Conservation (phyloP, 2,329 filamentous ascomycete genomes). For the Aureobasidium sp. region DNA sequence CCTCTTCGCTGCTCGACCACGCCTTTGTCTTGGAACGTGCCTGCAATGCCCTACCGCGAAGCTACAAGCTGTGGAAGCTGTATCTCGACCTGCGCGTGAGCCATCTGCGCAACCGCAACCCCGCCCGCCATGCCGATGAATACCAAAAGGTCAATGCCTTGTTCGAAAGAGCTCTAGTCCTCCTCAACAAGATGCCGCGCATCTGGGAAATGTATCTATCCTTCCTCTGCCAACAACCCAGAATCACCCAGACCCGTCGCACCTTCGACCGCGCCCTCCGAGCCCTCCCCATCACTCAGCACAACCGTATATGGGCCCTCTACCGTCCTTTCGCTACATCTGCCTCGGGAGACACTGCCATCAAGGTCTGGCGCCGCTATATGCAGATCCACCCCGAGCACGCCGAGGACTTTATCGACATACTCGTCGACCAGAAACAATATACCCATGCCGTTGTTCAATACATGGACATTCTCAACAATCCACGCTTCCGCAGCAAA, state of each 20-base stretch:
- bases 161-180: constrained; percentile 84
- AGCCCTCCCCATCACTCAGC: constrained; percentile 87
- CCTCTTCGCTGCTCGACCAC: constrained; percentile 80
- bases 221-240: constrained; percentile 85
- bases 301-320: constrained; percentile 89
- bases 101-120: constrained; percentile 62
- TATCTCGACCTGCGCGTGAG: constrained; percentile 80
- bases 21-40: constrained; percentile 84
- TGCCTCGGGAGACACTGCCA: constrained; percentile 79
- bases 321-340: constrained; percentile 90
- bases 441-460: constrained; percentile 88
- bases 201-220: constrained; percentile 98
- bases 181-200: constrained; percentile 96
- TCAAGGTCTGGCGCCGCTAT: constrained; percentile 91
- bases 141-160: constrained; percentile 91
- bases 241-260: constrained; percentile 76
- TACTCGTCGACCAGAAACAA: constrained; percentile 70
- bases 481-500: constrained; percentile 84
- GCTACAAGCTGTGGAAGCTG: constrained; percentile 98
- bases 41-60: constrained; percentile 80
- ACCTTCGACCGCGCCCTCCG: constrained; percentile 90
- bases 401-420: constrained; percentile 87
- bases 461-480: constrained; percentile 89
- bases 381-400: constrained; percentile 97
- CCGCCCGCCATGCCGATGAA: constrained; percentile 69